Evolutionary conservation across 192 early-diverging fungal species (phyloP).

Genomic region (Backusella macrospora): DNA sequence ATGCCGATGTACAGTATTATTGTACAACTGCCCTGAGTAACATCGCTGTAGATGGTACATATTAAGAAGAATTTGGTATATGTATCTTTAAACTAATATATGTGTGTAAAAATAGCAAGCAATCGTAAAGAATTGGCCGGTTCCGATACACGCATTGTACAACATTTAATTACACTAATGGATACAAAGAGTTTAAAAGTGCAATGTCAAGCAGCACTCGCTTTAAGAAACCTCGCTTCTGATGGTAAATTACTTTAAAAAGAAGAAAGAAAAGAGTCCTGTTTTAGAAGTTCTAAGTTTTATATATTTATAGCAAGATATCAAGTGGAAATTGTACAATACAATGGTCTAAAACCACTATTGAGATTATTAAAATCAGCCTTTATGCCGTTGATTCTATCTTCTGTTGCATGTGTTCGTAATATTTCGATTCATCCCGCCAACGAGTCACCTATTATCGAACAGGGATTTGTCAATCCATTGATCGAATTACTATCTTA

Average conservation of each 20-base stretch:
- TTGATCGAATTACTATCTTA: slow-evolving; percentile 65
- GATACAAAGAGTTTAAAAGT: slow-evolving; percentile 80
- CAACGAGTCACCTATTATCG: slow-evolving; percentile 86
- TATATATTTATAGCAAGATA: slow-evolving; percentile 70
- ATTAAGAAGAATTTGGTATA: neutral
- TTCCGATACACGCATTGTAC: slow-evolving; percentile 72
- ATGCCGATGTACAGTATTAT: slow-evolving; percentile 91
- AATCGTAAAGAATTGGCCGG: slow-evolving; percentile 67
- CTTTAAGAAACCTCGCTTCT: slow-evolving; percentile 84
- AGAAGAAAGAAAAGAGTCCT: neutral
- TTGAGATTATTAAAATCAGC: slow-evolving; percentile 75
- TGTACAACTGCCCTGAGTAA: slow-evolving; percentile 88
- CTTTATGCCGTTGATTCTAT: slow-evolving; percentile 74
- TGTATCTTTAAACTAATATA: neutral
- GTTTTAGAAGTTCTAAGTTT: neutral
- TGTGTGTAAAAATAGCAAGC: slow-evolving; percentile 29
- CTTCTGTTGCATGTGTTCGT: slow-evolving; percentile 85
- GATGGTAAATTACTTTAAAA: slow-evolving; percentile 50
- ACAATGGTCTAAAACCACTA: slow-evolving; percentile 70
- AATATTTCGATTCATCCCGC: slow-evolving; percentile 88
- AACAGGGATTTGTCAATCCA: slow-evolving; percentile 73
- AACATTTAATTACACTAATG: slow-evolving; percentile 75
- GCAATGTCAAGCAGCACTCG: slow-evolving; percentile 86
- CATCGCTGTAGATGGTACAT: slow-evolving; percentile 78
- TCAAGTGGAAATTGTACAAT: slow-evolving; percentile 78